Conservation (phyloP, 116 monocot species). For the Phalaenopsis hybrid region DNA sequence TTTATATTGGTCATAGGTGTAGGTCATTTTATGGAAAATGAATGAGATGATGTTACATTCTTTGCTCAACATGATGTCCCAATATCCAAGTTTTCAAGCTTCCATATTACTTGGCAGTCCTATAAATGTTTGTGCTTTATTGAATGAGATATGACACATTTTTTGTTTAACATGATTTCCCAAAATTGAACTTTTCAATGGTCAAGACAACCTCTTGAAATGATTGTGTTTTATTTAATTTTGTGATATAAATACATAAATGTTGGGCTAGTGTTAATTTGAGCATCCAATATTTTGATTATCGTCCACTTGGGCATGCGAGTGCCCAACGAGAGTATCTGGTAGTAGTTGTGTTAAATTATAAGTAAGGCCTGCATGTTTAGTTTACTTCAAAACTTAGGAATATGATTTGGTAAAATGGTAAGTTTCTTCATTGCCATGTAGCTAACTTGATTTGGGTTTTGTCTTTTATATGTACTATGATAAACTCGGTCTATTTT, state of each 20-base stretch:
- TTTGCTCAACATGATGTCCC: background rate
- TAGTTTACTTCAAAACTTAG: background rate
- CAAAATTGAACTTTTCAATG: too few species aligned
- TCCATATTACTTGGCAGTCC: background rate
- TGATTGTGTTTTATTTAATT: too few species aligned
- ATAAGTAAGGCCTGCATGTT: background rate
- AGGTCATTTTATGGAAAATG: background rate
- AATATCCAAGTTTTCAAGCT: too few species aligned
- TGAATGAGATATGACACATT: background rate
- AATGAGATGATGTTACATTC: background rate
- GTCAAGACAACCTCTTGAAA: too few species aligned
- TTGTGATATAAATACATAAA: background rate
- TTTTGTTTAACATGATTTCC: too few species aligned
- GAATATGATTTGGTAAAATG: background rate
- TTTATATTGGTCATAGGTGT: background rate
- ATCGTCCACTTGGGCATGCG: background rate
- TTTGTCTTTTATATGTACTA: background rate
- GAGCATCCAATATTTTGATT: background rate
- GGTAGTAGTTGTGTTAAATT: background rate
- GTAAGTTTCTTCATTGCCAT: background rate
- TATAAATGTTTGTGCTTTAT: background rate
- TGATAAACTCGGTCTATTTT: background rate
- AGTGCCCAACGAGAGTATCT: background rate
- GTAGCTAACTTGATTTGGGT: background rate
- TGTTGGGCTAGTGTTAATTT: background rate